These are phyloP conservation scores for Candida oleophila DNA, from an alignment of 805 yeast genomes.

Conservation along the genomic window DNA sequence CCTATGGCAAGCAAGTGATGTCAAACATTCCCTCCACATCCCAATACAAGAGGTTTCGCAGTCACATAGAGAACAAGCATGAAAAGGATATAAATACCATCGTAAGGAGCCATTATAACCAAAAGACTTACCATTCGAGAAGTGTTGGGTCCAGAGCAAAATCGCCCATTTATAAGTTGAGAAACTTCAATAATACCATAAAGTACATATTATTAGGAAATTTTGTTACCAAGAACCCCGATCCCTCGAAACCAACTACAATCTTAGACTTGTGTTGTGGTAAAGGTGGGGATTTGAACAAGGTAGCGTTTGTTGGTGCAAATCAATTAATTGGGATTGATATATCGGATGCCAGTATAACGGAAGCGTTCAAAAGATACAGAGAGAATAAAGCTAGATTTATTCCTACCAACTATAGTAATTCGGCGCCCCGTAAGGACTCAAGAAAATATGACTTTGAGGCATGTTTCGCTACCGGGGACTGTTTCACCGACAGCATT, in stretches of 20 bases:
- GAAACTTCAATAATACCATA: slow-evolving; percentile 89
- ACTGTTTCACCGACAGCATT: slow-evolving; percentile 73
- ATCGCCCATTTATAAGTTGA: slow-evolving; percentile 81
- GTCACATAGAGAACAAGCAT: slow-evolving; percentile 32
- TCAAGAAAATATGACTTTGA: slow-evolving; percentile 60
- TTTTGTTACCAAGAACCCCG: slow-evolving; percentile 43
- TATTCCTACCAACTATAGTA: slow-evolving; percentile 21
- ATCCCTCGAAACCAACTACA: slow-evolving; percentile 31
- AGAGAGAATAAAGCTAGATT: slow-evolving; percentile 47
- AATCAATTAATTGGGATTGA: slow-evolving; percentile 87
- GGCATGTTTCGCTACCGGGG: slow-evolving; percentile 87
- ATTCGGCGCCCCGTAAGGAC: slow-evolving; percentile 22
- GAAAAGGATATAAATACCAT: slow-evolving; percentile 55
- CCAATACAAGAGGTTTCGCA: slow-evolving; percentile 32
- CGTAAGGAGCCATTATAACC: slow-evolving; percentile 83
- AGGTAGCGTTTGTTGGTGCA: slow-evolving; percentile 75
- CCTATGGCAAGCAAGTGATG: slow-evolving; percentile 20
- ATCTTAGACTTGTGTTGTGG: slow-evolving; percentile 93
- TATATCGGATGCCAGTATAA: slow-evolving; percentile 82
- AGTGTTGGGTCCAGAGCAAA: slow-evolving; percentile 57
- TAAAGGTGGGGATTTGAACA: slow-evolving; percentile 94
- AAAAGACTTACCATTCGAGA: slow-evolving; percentile 70
- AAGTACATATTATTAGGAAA: slow-evolving; percentile 82
- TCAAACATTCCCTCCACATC: slow-evolving; percentile 21
- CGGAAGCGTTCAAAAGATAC: slow-evolving; percentile 80